Base-by-base conservation (phyloP, 2,329 filamentous ascomycete species). In the Trichoderma endophyticum region DNA sequence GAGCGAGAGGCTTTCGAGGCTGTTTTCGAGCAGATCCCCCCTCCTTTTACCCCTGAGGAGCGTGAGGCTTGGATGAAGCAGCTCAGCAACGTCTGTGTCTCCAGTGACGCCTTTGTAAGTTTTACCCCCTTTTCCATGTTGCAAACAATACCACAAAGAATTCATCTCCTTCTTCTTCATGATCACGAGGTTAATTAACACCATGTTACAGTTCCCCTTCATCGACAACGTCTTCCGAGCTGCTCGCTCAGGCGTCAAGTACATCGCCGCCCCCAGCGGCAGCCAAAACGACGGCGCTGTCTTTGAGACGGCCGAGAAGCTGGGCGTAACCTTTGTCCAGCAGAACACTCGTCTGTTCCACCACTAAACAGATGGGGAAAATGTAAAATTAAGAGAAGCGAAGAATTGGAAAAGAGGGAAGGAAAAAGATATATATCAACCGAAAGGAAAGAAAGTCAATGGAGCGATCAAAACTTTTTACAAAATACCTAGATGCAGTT, bases 181-280 rank as follows among this genome's bases (percentile, higher is more conserved):
- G 6, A 3, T 24, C n/a, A 51, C 26, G 32, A 30, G 9, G 11
- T 34, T 64, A 43, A 63, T 18, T 4, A 12, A 56, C 24, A 2
- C 30, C 8, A 30, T 51, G 24, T 24, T 7, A 1, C 72, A 94
- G 93, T 99, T 99, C 90, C 96, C 96, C 76, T 99, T 99, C 84
- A 93, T 94, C 79, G 96, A 99, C 86, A 99, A 99, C 79, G 92
- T 99, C 75, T 98, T 97, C 89, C 91, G 96, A 76, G 93, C 94
- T 66, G 90, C 90, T 74, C 89, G 94, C 78, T 97, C 94, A 26
- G 96, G 96, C 64, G 94, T 90, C 80, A 98, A 97, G 86, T 99
- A 97, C 85, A 93, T 98, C 78, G 95, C 96, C 70, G 95, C 95
- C 51, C 96, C 96, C 11, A 92, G 90, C 65, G 96, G 96, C 72